A percentile compares a stretch with the other conserved stretches of the same genome.
Evolutionary conservation across 257 asterid species (phyloP).

Genomic region (Capsicum pubescens): DNA sequence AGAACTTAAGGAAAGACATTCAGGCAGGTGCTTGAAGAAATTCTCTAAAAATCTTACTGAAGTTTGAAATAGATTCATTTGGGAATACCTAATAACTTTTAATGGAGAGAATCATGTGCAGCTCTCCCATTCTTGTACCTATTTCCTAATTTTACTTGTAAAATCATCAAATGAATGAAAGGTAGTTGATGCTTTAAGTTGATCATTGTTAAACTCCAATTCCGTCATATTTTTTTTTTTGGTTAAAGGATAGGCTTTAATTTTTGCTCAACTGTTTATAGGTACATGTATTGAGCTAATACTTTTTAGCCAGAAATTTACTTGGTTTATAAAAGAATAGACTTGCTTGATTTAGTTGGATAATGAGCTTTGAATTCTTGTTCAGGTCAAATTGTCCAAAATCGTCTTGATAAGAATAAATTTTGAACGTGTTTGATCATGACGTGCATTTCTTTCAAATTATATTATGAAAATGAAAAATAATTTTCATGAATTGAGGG

Average conservation of each 20-base stretch:
- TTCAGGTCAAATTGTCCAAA: background rate
- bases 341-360: background rate
- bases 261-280: background rate
- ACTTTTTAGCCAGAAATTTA: background rate
- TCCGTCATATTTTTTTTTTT: background rate
- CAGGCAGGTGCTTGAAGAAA: background rate
- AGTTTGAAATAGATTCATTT: constrained; percentile 9
- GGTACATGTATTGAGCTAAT: background rate
- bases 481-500: background rate
- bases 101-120: background rate
- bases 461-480: background rate
- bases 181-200: background rate
- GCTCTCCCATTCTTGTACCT: background rate
- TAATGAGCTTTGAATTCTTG: background rate
- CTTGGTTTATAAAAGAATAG: background rate
- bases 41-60: background rate
- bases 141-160: constrained; percentile 17
- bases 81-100: background rate
- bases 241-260: background rate
- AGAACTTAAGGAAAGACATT: background rate
- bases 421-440: background rate
- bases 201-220: background rate
- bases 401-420: background rate
- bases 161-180: constrained; percentile 17
- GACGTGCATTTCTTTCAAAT: background rate